phyloP scores from a whole-genome alignment of 352 stramenopile genomes.

The Phytophthora vignae region DNA sequence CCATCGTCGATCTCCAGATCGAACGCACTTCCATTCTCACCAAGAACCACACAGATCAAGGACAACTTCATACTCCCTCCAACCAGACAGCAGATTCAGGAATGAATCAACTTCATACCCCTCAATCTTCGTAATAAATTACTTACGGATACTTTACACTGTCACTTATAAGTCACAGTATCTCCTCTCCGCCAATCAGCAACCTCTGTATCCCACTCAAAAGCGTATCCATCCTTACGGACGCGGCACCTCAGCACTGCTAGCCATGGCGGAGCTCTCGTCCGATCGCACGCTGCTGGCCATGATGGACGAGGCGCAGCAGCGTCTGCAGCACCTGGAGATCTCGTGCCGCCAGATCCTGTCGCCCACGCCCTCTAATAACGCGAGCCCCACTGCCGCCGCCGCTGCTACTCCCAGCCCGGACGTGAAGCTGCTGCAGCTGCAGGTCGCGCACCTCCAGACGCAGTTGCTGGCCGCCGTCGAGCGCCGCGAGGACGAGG shows the following conservation, averaged over 20 bases:
- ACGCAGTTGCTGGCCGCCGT: conserved; percentile 53
- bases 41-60: no score
- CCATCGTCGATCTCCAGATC: not conserved
- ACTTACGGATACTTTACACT: no score
- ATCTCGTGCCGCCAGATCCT: conserved; percentile 57
- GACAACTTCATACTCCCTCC: no score
- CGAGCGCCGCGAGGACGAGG: conserved; percentile 66
- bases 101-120: no score
- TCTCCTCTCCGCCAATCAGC: conserved; percentile 8
- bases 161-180: not conserved
- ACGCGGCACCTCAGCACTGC: not conserved
- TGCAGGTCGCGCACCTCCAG: conserved; percentile 62
- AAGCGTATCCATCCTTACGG: conserved; percentile 11
- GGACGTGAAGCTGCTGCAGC: conserved; percentile 44
- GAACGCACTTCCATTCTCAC: no score
- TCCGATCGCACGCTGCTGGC: conserved; percentile 59
- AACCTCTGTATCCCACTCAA: not conserved
- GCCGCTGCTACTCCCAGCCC: conserved; percentile 4
- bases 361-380: not conserved
- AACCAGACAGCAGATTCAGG: no score
- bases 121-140: no score
- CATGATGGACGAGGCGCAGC: conserved; percentile 55
- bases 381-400: conserved; percentile 5
- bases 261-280: conserved; percentile 10
- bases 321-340: conserved; percentile 60